Percentiles rank a stretch among this genome's conserved stretches.
Evolutionary conservation across 169 alveolate genomes (phyloP).

Genomic region (Plasmodium blacklocki): DNA sequence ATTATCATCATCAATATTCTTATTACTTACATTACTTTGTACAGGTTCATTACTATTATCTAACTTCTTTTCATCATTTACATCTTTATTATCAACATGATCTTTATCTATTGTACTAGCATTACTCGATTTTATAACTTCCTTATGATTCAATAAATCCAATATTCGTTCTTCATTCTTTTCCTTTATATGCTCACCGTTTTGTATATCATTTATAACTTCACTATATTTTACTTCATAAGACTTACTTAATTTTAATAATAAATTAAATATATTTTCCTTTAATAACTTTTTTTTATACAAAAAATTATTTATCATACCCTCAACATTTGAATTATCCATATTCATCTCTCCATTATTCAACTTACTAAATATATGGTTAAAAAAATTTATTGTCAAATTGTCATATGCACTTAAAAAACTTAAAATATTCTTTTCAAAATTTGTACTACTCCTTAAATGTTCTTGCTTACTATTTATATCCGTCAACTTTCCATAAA

Average conservation of each 20-base stretch:
- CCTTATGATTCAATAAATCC: slow-evolving; percentile 46
- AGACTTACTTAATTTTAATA: slow-evolving; percentile 45
- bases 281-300: slow-evolving; percentile 58
- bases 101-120: background rate
- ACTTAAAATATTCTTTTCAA: slow-evolving; percentile 39
- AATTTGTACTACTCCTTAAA: slow-evolving; percentile 21
- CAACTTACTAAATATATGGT: slow-evolving; percentile 58
- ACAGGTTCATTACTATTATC: too few relatives aligned
- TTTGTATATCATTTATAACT: slow-evolving; percentile 33
- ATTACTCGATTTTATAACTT: background rate
- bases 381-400: slow-evolving; percentile 62
- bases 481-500: slow-evolving; percentile 18
- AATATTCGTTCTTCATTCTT: slow-evolving; percentile 56
- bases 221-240: slow-evolving; percentile 44
- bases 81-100: background rate
- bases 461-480: slow-evolving; percentile 23
- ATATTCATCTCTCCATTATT: slow-evolving; percentile 56
- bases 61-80: background rate
- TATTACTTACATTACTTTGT: background rate
- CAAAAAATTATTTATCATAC: slow-evolving; percentile 49
- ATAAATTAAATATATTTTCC: slow-evolving; percentile 57
- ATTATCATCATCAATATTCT: background rate
- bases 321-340: slow-evolving; percentile 35
- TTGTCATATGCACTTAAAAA: slow-evolving; percentile 47
- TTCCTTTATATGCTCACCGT: slow-evolving; percentile 53